Conservation (phyloP, 2,329 filamentous ascomycete genomes). For the Fusarium musae region DNA sequence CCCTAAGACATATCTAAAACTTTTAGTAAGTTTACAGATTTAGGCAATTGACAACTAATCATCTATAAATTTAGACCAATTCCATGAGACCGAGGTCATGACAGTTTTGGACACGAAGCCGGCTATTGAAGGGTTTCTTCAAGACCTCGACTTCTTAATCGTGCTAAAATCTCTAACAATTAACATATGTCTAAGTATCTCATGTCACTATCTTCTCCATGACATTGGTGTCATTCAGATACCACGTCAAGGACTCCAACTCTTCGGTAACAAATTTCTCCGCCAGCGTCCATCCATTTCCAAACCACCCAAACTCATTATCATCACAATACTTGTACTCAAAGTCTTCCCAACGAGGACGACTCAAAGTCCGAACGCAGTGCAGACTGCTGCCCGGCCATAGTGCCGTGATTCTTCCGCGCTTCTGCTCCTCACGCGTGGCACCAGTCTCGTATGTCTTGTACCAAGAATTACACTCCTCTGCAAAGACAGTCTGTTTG, state of each 20-base stretch:
- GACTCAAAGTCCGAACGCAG: conserved; percentile 5
- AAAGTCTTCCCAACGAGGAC: conserved; percentile 15
- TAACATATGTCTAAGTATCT: neutral
- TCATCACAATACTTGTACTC: conserved; percentile 16
- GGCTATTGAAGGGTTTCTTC: neutral
- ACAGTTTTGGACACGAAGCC: neutral
- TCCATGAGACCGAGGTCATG: neutral
- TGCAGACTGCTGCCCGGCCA: conserved; percentile 20
- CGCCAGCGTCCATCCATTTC: conserved; percentile 16
- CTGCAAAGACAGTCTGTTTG: conserved; percentile 4
- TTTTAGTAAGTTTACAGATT: rapidly evolving
- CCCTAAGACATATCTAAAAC: neutral
- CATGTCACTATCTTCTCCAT: neutral
- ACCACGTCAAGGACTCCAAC: conserved; percentile 17
- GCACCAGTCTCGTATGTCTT: conserved; percentile 12
- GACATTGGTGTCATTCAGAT: conserved; percentile 11
- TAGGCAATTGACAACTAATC: rapidly evolving
- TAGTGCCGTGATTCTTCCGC: neutral
- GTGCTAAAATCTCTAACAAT: neutral
- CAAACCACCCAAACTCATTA: conserved; percentile 22
- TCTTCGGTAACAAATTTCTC: conserved; percentile 14
- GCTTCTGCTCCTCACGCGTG: conserved; percentile 4
- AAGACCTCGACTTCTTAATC: neutral
- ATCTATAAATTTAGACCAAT: neutral
- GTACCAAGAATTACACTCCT: conserved; percentile 24